Base-by-base conservation (phyloP, 179 eudicot genomes). In the Silene coronaria region DNA sequence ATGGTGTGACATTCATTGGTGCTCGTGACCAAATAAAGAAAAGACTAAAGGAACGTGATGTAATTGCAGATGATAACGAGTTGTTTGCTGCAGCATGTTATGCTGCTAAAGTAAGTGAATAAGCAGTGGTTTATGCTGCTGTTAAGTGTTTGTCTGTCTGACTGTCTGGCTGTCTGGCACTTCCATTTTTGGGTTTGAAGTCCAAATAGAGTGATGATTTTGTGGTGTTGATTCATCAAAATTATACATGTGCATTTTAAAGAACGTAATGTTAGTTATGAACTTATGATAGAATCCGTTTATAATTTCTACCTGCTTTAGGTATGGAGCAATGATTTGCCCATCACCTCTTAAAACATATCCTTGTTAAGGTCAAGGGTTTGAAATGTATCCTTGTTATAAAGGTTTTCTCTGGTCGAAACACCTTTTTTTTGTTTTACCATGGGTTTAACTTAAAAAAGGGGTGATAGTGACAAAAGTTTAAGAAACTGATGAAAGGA, bases 11-110 rank as follows among this genome's bases (percentile, higher is more conserved):
- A 22, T 96, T 89, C 67, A 84, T 91, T 68, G 99, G 99, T 62
- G 99, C 99, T 67, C 93, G 99, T 59, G 99, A 96, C 76, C 99
- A 96, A 85, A 96, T 96, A 27, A 93, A 87, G 85, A 89, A 78
- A 82, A 96, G 99, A 83, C 81, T 96, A 76, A 93, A 89, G 79
- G 99, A 96, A 81, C 97, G 99, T 78, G 72, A 79, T 75, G 83
- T 78, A 42, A 84, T 93, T 75, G 81, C 71, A n/a, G 99, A 96
- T 79, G 91, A 93, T 36, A 51, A 74, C 0, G 94, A 93, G 80
- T 72, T 91, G 74, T 96, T 89, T 82, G 83, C 88, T 81, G 93
- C 97, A 6, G 81, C 99, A 48, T 89, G 99, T 80, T 96, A 96
- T 82, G 96, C 98, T 69, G 99, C 99, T 73, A 96, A 86, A 72